Conservation (phyloP, 164 flowering plant species). For the Platanus orientalis region DNA sequence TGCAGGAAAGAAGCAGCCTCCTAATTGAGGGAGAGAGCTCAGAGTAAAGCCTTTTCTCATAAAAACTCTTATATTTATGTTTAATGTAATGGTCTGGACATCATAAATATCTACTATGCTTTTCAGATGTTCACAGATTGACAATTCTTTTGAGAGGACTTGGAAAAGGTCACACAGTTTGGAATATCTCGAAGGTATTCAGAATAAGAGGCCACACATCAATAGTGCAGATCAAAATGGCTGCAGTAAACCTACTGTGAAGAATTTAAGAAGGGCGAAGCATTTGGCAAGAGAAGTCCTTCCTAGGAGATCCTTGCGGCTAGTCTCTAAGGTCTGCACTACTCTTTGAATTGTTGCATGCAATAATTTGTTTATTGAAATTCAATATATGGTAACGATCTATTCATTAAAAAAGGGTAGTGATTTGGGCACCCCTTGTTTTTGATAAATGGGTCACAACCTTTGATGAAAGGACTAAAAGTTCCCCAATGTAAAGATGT, state of each 20-base stretch:
- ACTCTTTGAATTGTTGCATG: constrained; percentile 1
- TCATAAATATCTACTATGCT: constrained; percentile 1
- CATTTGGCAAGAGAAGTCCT: constrained; percentile 16
- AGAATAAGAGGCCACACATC: constrained; percentile 20
- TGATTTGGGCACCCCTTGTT: too few species aligned
- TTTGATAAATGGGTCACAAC: too few species aligned
- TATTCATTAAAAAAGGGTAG: too few species aligned
- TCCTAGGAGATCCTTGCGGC: constrained; percentile 44
- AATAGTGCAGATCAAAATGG: constrained; percentile 7
- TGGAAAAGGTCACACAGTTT: constrained; percentile 11
- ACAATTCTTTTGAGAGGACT: constrained; percentile 19
- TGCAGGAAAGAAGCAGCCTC: constrained; percentile 32
- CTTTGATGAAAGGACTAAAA: too few species aligned
- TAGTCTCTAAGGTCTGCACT: constrained; percentile 34
- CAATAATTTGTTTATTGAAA: background rate
- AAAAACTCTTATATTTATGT: background rate
- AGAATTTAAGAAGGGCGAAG: constrained; percentile 28
- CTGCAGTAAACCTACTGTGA: constrained; percentile 13
- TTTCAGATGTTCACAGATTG: constrained; percentile 35
- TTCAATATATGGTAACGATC: too few species aligned
- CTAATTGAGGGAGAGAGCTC: constrained; percentile 24
- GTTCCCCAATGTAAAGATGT: too few species aligned
- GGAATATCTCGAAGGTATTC: constrained; percentile 22
- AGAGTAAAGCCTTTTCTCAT: constrained; percentile 25
- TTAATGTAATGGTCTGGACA: constrained; percentile 4